Evolutionary conservation across 257 asterid genomes (phyloP).

Genomic region (Nicotiana knightiana): DNA sequence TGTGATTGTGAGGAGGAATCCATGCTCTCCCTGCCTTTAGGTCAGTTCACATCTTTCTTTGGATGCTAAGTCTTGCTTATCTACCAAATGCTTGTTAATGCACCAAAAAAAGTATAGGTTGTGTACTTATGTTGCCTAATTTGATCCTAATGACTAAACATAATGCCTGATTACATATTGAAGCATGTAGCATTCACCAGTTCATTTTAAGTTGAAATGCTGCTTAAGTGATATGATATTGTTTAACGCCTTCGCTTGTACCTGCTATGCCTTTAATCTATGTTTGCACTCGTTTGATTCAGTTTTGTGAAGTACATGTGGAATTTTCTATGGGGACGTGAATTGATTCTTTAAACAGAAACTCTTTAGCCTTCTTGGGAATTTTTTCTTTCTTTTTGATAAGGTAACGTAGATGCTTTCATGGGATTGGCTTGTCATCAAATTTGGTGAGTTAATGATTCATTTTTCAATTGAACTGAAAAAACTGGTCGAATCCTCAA

Average conservation of each 20-base stretch:
- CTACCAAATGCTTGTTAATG: not conserved
- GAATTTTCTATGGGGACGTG: not conserved
- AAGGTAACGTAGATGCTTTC: not conserved
- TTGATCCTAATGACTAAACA: not conserved
- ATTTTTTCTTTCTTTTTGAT: too few relatives aligned
- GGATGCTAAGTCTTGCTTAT: not conserved
- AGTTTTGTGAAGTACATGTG: not conserved
- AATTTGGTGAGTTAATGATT: not conserved
- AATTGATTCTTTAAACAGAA: not conserved
- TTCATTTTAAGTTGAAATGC: not conserved
- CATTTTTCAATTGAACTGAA: not conserved
- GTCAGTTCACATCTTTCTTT: slow-evolving; percentile 13
- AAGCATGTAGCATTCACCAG: not conserved
- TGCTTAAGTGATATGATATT: not conserved
- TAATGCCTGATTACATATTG: not conserved
- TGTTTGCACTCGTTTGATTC: not conserved
- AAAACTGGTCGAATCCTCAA: not conserved
- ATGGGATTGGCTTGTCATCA: not conserved
- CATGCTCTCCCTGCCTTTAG: slow-evolving; percentile 19
- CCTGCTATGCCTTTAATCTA: not conserved
- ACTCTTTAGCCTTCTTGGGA: too few relatives aligned
- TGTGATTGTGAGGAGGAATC: slow-evolving; percentile 31
- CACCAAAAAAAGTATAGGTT: not conserved
- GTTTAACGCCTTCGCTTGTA: not conserved
- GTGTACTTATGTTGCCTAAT: not conserved